Evolutionary conservation across 1,139 yeast species (phyloP), one percentile per base, ranked within the genome.

Genomic region (Hansenula sp.): DNA sequence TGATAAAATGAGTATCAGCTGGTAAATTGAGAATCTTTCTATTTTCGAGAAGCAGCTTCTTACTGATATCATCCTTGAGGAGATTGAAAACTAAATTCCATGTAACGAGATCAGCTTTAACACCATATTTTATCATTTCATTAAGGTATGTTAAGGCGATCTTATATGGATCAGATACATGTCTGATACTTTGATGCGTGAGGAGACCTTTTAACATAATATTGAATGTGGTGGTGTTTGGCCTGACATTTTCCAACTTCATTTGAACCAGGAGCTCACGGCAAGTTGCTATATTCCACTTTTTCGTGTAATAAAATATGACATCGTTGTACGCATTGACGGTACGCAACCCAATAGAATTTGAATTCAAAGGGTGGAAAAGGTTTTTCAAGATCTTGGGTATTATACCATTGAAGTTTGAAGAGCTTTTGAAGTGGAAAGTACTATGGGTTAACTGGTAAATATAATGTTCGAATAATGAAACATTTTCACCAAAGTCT

Each of bases 201-300:
- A 56, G 28, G 8, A 61, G 34, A 30, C 51, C 56, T 34, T 47
- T 52, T 6, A 71, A 41, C 52, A 72, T 43, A 14, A 66, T 46
- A 46, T 72, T 72, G 51, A 65, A 75, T 0, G 79, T 74, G 19
- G 61, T 65, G 3, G 72, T 59, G 39, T 69, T 65, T 4, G 71
- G 71, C 3, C 44, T 36, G 11, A 62, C 44, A 1, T 61, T 61
- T 37, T 65, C 66, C 3, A 58, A 37, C 19, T 61, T 54, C 60
- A 74, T 67, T 38, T 68, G 68, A 6, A 61, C 60, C 19, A 70
- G 51, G 13, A 71, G 50, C 41, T 65, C 71, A 34, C 71, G 57
- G 34, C 75, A 70, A 0, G 69, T 53, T 21, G 72, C 68, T 29
- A 71, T 60, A 44, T 69, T 68, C 42, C 59, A 55, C 33, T 60